Percentiles rank a stretch among this genome's conserved stretches.
Evolutionary conservation across 108 stramenopile genomes (phyloP).

Genomic region (Discostella stelligeroides): DNA sequence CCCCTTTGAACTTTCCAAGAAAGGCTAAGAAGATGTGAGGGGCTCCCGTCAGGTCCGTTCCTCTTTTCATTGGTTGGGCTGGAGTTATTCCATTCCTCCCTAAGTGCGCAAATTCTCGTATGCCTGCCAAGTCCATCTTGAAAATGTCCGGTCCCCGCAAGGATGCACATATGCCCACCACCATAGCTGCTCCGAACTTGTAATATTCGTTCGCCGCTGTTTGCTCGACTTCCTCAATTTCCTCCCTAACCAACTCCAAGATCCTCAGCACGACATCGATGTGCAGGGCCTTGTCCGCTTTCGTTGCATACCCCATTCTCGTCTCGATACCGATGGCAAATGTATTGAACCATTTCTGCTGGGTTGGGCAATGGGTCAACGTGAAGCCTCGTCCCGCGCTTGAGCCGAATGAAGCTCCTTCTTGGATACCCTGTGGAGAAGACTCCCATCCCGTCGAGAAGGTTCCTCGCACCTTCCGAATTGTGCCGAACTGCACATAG

Average conservation of each 20-base stretch:
- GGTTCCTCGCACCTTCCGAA: background rate
- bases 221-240: background rate
- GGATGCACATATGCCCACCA: background rate
- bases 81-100: conserved; percentile 10
- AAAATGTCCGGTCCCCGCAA: no score
- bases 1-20: no score
- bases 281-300: no score
- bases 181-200: no score
- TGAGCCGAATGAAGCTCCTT: conserved; percentile 4
- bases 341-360: no score
- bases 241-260: background rate
- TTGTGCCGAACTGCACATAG: background rate
- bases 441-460: no score
- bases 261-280: no score
- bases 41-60: background rate
- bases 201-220: background rate
- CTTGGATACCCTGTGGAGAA: background rate
- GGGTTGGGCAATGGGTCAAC: conserved; percentile 6
- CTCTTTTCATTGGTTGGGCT: background rate
- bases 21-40: conserved; percentile 25
- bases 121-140: no score
- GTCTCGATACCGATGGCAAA: no score
- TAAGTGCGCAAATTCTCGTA: background rate
- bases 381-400: background rate
- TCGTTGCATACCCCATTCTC: no score